phyloP scores from a whole-genome alignment of 1,284 basidiomycete species.

The Tilletia walkeri region DNA sequence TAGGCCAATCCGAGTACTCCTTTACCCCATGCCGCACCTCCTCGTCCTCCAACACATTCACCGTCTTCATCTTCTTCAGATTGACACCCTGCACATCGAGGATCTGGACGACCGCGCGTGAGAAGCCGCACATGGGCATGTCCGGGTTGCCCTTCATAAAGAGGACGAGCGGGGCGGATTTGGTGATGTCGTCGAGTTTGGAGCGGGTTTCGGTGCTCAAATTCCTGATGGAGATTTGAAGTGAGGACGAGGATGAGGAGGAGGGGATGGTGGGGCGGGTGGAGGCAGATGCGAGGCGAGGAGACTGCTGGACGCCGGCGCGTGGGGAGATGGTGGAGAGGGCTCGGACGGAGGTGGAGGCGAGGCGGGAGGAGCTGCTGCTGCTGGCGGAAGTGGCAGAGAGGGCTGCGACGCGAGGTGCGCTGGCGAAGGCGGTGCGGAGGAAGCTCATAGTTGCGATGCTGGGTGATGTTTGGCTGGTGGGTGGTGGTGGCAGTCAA shows the following conservation, averaged over 20 bases:
- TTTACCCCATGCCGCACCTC: slow-evolving; percentile 84
- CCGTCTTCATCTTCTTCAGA: slow-evolving; percentile 61
- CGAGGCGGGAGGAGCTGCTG: neutral
- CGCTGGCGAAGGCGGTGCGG: neutral
- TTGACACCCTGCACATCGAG: slow-evolving; percentile 84
- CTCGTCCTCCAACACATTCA: slow-evolving; percentile 82
- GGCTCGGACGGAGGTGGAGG: neutral
- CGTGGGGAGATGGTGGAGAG: neutral
- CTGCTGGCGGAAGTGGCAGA: neutral
- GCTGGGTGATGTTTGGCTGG: neutral
- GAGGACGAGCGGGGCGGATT: slow-evolving; percentile 73
- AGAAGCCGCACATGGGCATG: slow-evolving; percentile 80
- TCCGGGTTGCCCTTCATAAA: slow-evolving; percentile 88
- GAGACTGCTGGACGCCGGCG: too few relatives aligned
- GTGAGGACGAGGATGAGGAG: neutral
- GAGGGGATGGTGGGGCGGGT: neutral
- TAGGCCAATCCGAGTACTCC: slow-evolving; percentile 95
- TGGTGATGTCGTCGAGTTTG: slow-evolving; percentile 62
- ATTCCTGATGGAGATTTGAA: neutral
- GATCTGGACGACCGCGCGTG: slow-evolving; percentile 85
- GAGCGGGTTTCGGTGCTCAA: slow-evolving; percentile 59
- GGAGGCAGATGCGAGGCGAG: neutral
- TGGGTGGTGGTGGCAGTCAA: too few relatives aligned
- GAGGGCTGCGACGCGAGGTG: neutral
- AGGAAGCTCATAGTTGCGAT: neutral